Evolutionary conservation across 2,329 filamentous ascomycete genomes (phyloP).

Genomic region (Chrysosporium queenslandicum): DNA sequence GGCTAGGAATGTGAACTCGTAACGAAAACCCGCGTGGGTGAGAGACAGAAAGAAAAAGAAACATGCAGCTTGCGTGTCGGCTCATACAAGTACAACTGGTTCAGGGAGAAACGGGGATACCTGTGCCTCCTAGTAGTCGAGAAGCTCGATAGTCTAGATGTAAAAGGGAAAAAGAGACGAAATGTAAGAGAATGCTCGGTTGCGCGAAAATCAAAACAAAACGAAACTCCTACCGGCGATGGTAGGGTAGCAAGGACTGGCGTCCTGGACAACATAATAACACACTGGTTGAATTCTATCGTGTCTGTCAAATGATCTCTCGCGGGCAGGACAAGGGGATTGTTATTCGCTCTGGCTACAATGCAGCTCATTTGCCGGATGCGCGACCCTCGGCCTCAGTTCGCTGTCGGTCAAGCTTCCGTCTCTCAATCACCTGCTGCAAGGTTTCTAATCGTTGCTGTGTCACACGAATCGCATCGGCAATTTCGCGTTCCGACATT

Average conservation of each 20-base stretch:
- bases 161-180: conserved; percentile 3
- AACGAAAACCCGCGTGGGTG: neutral
- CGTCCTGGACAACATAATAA: neutral
- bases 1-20: neutral
- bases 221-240: neutral
- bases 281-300: too few relatives aligned
- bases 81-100: neutral
- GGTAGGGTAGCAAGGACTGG: neutral
- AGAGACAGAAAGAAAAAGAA: neutral
- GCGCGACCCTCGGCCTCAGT: neutral
- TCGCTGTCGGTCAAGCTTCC: conserved; percentile 27
- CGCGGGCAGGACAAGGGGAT: too few relatives aligned
- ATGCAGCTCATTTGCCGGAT: neutral
- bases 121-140: neutral
- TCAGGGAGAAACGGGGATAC: neutral
- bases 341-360: neutral
- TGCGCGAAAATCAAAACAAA: neutral
- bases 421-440: conserved; percentile 59
- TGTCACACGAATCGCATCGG: conserved; percentile 72
- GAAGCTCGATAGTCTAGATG: neutral
- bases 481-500: conserved; percentile 64
- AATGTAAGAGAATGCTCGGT: conserved; percentile 7
- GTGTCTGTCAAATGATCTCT: too few relatives aligned
- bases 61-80: neutral
- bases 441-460: conserved; percentile 72